Evolutionary conservation across 306 rosid species (phyloP).

Genomic region (Cotoneaster glaucophyllus): DNA sequence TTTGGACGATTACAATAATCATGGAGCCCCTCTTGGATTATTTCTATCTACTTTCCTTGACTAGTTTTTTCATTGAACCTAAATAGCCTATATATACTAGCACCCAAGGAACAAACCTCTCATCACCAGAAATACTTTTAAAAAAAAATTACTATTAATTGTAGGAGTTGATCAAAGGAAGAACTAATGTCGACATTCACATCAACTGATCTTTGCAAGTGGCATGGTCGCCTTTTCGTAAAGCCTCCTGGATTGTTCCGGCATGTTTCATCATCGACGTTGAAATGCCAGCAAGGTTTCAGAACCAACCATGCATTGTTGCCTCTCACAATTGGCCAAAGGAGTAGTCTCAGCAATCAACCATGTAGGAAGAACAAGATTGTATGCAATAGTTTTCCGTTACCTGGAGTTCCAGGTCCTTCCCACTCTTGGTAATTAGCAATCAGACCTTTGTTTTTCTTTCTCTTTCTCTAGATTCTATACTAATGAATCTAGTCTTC

Average conservation of each 20-base stretch:
- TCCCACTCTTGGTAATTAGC: slow-evolving; percentile 19
- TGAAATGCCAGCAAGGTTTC: background rate
- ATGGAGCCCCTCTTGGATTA: background rate
- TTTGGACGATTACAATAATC: too few relatives aligned
- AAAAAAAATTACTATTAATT: background rate
- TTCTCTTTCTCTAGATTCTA: background rate
- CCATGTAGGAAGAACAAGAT: background rate
- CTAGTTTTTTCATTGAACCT: background rate
- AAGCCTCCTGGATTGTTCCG: background rate
- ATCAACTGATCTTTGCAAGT: background rate
- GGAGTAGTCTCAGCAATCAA: background rate
- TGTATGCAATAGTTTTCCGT: slow-evolving; percentile 7
- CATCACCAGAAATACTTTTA: background rate
- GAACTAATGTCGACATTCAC: background rate
- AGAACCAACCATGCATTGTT: background rate
- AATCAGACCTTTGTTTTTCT: background rate
- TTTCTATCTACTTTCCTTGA: background rate
- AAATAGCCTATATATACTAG: background rate
- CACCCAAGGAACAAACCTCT: background rate
- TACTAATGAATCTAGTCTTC: background rate
- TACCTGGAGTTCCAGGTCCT: background rate
- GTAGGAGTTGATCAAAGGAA: background rate
- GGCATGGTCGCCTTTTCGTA: background rate
- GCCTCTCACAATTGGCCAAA: background rate
- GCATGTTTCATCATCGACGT: background rate